Conservation (phyloP, 106 monocot genomes). For the Apostasia ramifera region DNA sequence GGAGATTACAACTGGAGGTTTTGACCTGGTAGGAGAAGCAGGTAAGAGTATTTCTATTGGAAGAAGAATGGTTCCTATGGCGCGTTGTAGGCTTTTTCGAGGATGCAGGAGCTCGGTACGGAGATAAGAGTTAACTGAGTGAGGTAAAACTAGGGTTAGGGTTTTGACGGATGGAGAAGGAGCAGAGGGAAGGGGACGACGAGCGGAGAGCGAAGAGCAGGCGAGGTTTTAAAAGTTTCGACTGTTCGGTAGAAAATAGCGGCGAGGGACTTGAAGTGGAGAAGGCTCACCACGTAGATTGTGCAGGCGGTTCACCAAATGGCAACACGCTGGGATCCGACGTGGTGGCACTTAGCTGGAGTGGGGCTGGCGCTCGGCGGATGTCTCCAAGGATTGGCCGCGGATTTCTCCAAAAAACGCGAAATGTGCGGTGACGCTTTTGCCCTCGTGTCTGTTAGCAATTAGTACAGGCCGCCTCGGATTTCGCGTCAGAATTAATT, state of each 20-base stretch:
- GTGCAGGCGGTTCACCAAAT: neutral
- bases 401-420: no score
- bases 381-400: no score
- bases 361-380: neutral
- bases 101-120: neutral
- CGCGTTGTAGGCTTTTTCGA: neutral
- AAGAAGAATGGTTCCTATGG: neutral
- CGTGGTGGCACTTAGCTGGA: neutral
- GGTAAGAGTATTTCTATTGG: neutral
- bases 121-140: neutral
- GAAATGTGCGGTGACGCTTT: no score
- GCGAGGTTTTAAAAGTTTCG: neutral
- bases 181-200: neutral
- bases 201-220: neutral
- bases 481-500: no score
- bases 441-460: no score
- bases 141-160: neutral
- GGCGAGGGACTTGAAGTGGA: neutral
- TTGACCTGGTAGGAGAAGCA: neutral
- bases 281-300: neutral
- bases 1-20: neutral
- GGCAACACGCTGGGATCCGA: neutral
- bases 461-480: no score
- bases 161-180: neutral
- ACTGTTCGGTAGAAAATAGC: neutral